A percentile compares a stretch with the other conserved stretches of the same genome.
These are phyloP conservation scores for Talinum fruticosum DNA, from an alignment of 148 eudicot genomes.

Conservation along the genomic window DNA sequence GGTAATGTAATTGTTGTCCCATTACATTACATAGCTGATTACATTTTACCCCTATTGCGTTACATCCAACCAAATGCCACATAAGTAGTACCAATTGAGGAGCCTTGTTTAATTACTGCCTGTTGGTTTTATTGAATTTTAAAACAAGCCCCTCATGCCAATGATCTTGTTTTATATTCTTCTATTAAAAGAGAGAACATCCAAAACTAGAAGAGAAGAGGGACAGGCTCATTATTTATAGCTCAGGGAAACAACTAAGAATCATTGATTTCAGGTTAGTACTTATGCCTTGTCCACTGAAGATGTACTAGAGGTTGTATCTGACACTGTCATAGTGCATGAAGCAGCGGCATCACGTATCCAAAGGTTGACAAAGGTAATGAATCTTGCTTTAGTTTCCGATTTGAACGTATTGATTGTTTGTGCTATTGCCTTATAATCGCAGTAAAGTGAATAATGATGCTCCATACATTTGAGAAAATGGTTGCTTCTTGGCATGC, in stretches of 20 bases:
- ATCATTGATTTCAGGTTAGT: slow-evolving; percentile 51
- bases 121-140: not conserved
- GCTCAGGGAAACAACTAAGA: not conserved
- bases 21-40: no score
- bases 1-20: no score
- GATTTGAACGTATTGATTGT: no score
- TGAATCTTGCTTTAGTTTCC: not conserved
- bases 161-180: not conserved
- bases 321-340: slow-evolving; percentile 57
- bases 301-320: slow-evolving; percentile 60
- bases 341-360: slow-evolving; percentile 62
- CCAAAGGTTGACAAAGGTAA: slow-evolving; percentile 74
- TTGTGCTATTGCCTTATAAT: no score
- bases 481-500: not conserved
- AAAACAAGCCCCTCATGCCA: not conserved
- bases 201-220: not conserved
- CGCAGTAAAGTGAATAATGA: not conserved
- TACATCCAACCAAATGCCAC: no score
- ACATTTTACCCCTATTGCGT: no score
- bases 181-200: not conserved
- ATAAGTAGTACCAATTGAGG: not conserved
- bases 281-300: slow-evolving; percentile 57
- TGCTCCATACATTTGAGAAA: not conserved
- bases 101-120: not conserved
- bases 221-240: not conserved